Evolutionary conservation across 2,329 filamentous ascomycete genomes (phyloP), one percentile per base, ranked within the genome.

Genomic region (Pseudomassariella vexata): DNA sequence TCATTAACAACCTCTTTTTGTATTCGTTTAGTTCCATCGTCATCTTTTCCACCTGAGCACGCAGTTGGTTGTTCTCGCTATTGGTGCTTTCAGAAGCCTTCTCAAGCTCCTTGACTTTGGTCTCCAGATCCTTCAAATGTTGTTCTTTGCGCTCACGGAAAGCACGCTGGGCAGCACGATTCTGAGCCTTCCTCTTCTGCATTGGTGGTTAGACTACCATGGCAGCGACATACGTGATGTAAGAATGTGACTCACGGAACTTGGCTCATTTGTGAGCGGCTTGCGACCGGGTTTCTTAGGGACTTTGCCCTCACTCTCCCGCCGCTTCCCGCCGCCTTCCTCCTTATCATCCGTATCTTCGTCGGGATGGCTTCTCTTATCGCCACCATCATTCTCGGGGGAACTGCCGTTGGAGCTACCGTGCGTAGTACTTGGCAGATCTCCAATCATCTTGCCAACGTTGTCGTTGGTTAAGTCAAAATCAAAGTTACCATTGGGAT

Each of bases 271-370:
- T 28, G 87, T 96, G 50, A 96, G 70, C 14, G 90, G 92, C 69
- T 98, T 98, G 42, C 92, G 79, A 30, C 92, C 92, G 5, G 92
- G 90, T 65, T 96, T 98, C 76, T 96, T 96, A 16, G 86, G 78
- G 25, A 81, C 71, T 62, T 92, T 95, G 26, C 89, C 86, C 35
- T 87, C 80, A 37, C 82, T 78, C 60, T 94, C 88, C 38, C 85
- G 77, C 43, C 87, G 76, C 66, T 89, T 92, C 37, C 68, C 60
- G 11, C 63, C 62, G 25, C 50, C 43, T 37, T 60, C 46, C 34
- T 63, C 60, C 18, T 61, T 57, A n/a, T 73, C 83, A 5, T 84
- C 82, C 2, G 79, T 79, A 9, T 84, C 76, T 19, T 80, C 76
- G 29, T 82, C 79, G 1, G 79, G 79, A 50, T 79, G 82, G 53